Evolutionary conservation across 2,329 filamentous ascomycete genomes (phyloP).

Genomic region (Mariannaea elegans): DNA sequence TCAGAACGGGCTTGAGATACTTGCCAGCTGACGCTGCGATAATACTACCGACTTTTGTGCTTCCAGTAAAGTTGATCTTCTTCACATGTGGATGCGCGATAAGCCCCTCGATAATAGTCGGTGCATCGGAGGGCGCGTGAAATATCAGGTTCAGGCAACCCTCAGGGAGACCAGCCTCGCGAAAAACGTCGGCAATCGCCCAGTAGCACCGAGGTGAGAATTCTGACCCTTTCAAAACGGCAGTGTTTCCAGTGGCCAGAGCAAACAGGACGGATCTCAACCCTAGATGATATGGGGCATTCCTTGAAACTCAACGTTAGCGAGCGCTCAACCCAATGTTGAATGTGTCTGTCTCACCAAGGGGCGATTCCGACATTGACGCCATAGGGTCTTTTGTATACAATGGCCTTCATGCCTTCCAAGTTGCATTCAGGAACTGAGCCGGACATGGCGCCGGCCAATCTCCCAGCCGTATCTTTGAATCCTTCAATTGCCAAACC

Average conservation of each 20-base stretch:
- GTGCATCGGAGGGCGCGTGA: constrained; percentile 63
- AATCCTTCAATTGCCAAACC: constrained; percentile 41
- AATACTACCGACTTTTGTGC: constrained; percentile 70
- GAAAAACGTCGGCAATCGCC: constrained; percentile 49
- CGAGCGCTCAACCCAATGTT: too few relatives aligned
- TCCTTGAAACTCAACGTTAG: neutral
- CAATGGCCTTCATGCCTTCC: constrained; percentile 28
- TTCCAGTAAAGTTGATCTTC: constrained; percentile 78
- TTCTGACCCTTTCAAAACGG: constrained; percentile 71
- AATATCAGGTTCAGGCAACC: constrained; percentile 72
- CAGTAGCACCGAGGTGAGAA: constrained; percentile 65
- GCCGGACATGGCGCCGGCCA: constrained; percentile 38
- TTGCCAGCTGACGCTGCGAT: constrained; percentile 70
- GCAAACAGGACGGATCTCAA: neutral
- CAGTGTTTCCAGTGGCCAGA: constrained; percentile 23
- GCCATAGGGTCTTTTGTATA: constrained; percentile 26
- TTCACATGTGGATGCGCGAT: constrained; percentile 69
- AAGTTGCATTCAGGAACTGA: constrained; percentile 37
- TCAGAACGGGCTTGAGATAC: constrained; percentile 71
- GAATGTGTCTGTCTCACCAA: neutral
- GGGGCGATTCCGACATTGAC: constrained; percentile 25
- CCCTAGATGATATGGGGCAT: constrained; percentile 5
- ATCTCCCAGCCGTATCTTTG: constrained; percentile 47
- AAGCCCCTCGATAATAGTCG: constrained; percentile 66
- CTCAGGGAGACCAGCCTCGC: constrained; percentile 68